Evolutionary conservation across 257 asterid genomes (phyloP).

Genomic region (Primulina huaijiensis): DNA sequence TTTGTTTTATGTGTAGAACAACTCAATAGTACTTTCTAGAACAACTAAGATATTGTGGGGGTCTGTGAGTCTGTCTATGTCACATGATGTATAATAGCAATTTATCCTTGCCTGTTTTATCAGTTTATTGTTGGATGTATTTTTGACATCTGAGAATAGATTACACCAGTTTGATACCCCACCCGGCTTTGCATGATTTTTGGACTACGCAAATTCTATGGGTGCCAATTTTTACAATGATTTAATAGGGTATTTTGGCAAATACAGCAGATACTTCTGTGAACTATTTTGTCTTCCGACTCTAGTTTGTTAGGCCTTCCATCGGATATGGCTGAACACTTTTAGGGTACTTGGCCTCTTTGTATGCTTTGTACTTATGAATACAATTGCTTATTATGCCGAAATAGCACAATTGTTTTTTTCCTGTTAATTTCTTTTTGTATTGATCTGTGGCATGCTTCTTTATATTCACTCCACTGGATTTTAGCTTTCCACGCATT

Average conservation of each 20-base stretch:
- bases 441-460: background rate
- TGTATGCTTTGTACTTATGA: background rate
- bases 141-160: too few relatives aligned
- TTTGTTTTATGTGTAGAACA: background rate
- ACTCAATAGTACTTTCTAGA: conserved; percentile 9
- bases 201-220: too few relatives aligned
- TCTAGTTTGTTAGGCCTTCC: too few relatives aligned
- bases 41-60: background rate
- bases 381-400: too few relatives aligned
- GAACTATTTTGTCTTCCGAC: too few relatives aligned
- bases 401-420: background rate
- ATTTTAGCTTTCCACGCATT: background rate
- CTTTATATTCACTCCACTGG: background rate
- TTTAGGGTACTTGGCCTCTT: background rate
- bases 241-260: too few relatives aligned
- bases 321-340: background rate
- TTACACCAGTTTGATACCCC: too few relatives aligned
- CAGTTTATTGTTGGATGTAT: too few relatives aligned
- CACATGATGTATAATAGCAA: background rate
- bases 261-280: too few relatives aligned
- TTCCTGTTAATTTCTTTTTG: background rate
- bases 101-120: too few relatives aligned
- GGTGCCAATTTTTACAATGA: too few relatives aligned
- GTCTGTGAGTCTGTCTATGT: background rate
- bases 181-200: too few relatives aligned